phyloP scores from a whole-genome alignment of 2,329 filamentous ascomycete species.

The Phialophora tarda region DNA sequence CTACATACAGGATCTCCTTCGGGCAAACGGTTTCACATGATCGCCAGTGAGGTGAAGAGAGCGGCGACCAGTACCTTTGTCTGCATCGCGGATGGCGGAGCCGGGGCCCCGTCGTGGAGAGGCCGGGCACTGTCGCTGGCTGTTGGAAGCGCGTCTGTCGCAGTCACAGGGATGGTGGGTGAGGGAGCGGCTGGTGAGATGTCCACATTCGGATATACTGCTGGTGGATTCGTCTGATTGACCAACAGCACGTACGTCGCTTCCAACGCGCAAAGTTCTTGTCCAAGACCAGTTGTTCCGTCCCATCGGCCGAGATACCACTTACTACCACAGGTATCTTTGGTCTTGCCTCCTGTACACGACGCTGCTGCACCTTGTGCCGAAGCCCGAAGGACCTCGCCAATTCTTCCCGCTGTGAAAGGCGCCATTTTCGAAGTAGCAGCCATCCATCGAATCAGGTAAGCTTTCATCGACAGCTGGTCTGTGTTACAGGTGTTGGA shows the following conservation, averaged over 20 bases:
- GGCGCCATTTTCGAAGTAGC: constrained; percentile 67
- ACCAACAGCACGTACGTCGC: constrained; percentile 52
- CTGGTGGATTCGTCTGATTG: constrained; percentile 38
- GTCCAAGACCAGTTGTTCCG: constrained; percentile 66
- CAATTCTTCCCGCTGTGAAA: constrained; percentile 60
- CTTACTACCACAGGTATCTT: constrained; percentile 67
- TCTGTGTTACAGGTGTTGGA: constrained; percentile 68
- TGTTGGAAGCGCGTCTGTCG: constrained; percentile 18
- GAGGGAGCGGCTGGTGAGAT: constrained; percentile 26
- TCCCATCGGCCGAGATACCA: constrained; percentile 64
- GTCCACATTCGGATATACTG: constrained; percentile 24
- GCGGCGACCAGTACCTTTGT: constrained; percentile 25
- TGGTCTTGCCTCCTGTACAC: constrained; percentile 64
- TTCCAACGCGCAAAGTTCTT: constrained; percentile 71
- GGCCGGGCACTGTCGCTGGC: constrained; percentile 27
- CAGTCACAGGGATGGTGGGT: constrained; percentile 23
- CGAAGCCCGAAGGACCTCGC: constrained; percentile 63
- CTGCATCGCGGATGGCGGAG: constrained; percentile 12
- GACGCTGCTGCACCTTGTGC: constrained; percentile 62
- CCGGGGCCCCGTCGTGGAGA: constrained; percentile 28
- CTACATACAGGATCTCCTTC: neutral
- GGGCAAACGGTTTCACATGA: neutral
- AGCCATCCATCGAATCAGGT: constrained; percentile 69
- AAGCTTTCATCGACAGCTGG: constrained; percentile 74
- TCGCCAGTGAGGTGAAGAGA: constrained; percentile 18